Percentiles rank a stretch among this genome's conserved stretches.
phyloP scores from a whole-genome alignment of 495 filamentous ascomycete species.

The Aspergillus kassunensis region DNA sequence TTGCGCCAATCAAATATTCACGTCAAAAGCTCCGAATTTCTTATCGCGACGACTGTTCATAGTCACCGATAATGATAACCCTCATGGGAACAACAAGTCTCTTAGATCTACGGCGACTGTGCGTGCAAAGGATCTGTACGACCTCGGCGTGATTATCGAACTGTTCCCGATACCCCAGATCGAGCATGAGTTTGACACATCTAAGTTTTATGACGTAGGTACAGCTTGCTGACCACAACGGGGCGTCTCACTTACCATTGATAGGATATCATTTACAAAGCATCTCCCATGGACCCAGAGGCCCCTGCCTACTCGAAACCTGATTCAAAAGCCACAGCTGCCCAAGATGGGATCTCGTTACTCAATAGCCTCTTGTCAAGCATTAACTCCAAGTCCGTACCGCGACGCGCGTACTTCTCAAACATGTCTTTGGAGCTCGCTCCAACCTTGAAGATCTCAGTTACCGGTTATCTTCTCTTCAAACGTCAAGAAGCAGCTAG shows the following conservation, averaged over 20 bases:
- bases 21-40: constrained; percentile 91
- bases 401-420: constrained; percentile 83
- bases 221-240: background rate
- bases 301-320: constrained; percentile 52
- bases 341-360: constrained; percentile 72
- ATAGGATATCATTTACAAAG: constrained; percentile 77
- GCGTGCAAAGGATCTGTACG: constrained; percentile 91
- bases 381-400: constrained; percentile 84
- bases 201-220: constrained; percentile 87
- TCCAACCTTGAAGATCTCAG: constrained; percentile 76
- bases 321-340: constrained; percentile 46
- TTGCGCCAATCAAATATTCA: constrained; percentile 94
- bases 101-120: constrained; percentile 72
- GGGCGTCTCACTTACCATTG: constrained; percentile 2
- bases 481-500: constrained; percentile 75
- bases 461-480: constrained; percentile 88
- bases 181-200: constrained; percentile 72
- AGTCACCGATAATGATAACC: constrained; percentile 92
- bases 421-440: constrained; percentile 82
- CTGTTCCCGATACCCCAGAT: constrained; percentile 83
- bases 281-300: constrained; percentile 60
- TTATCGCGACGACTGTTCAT: constrained; percentile 88
- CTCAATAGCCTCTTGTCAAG: constrained; percentile 80
- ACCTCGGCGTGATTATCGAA: constrained; percentile 88
- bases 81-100: constrained; percentile 67